Conservation (phyloP, 805 yeast genomes). For the Spathaspora passalidarum region DNA sequence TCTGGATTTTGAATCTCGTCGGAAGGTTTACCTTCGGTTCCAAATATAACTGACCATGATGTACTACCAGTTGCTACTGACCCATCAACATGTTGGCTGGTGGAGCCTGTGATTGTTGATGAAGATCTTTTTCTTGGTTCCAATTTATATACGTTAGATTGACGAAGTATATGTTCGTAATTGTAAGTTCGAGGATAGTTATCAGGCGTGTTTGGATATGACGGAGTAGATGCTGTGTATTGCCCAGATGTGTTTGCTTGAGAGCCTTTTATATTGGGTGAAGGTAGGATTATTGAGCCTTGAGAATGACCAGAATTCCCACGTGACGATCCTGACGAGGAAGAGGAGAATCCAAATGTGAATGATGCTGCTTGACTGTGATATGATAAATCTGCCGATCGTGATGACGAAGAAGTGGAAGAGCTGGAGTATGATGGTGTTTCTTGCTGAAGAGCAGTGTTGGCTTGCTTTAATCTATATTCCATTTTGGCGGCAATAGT, state of each 20-base stretch:
- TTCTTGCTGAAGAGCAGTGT: neutral
- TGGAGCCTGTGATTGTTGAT: neutral
- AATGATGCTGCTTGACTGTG: neutral
- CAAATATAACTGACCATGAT: neutral
- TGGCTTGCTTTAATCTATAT: conserved; percentile 26
- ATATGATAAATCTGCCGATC: neutral
- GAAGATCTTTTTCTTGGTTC: neutral
- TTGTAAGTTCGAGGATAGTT: neutral
- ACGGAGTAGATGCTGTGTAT: neutral
- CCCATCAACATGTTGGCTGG: neutral
- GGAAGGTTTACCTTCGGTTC: neutral
- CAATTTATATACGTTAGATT: neutral
- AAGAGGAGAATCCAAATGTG: neutral
- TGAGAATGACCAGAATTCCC: neutral
- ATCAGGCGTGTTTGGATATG: neutral
- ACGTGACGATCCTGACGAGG: neutral
- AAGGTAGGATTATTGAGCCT: neutral
- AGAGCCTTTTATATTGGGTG: neutral
- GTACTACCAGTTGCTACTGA: neutral
- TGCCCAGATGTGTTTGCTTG: neutral
- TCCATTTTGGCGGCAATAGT: conserved; percentile 42
- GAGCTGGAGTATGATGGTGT: too few species aligned
- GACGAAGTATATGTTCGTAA: neutral
- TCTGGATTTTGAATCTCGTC: too few species aligned
- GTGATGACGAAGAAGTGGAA: too few species aligned